Conservation (phyloP, 352 stramenopile species). For the Phytophthora pluvialis region DNA sequence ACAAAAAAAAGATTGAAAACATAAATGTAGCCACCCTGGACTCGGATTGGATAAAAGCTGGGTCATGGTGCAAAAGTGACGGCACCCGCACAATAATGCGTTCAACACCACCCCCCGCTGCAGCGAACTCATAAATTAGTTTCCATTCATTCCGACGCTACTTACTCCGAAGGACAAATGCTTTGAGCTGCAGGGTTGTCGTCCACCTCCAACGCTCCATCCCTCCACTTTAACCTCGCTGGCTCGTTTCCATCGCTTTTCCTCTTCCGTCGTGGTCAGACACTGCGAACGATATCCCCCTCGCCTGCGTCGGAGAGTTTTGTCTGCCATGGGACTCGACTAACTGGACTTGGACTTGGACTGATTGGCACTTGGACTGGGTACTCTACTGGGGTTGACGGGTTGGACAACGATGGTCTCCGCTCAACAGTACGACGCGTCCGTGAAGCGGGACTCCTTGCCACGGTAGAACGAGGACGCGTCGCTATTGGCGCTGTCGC, state of each 20-base stretch:
- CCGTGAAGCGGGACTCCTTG: slow-evolving; percentile 34
- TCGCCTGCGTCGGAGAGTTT: slow-evolving; percentile 2
- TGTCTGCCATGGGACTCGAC: slow-evolving; percentile 2
- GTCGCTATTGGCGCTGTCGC: slow-evolving; percentile 29
- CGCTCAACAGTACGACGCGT: slow-evolving; percentile 42
- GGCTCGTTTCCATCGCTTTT: slow-evolving; percentile 3
- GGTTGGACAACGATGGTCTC: neutral
- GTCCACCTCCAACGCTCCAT: slow-evolving; percentile 10
- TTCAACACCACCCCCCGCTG: neutral
- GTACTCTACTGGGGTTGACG: slow-evolving; percentile 2
- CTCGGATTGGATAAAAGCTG: slow-evolving; percentile 20
- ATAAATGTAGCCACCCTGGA: slow-evolving; percentile 21
- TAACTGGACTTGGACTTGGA: slow-evolving; percentile 15
- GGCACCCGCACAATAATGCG: slow-evolving; percentile 5
- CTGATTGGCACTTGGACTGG: slow-evolving; percentile 9
- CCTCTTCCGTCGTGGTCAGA: slow-evolving; percentile 5
- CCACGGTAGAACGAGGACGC: slow-evolving; percentile 40
- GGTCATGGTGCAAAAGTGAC: neutral
- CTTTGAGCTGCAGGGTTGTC: slow-evolving; percentile 3
- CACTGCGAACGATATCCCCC: slow-evolving; percentile 9
- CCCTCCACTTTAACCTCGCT: slow-evolving; percentile 22
- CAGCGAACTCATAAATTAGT: slow-evolving; percentile 52
- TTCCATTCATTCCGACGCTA: slow-evolving; percentile 43
- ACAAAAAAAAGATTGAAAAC: no score
- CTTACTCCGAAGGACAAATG: slow-evolving; percentile 12